Base-by-base conservation (phyloP, 176 grass and related monocot genomes). In the Chrysopogon serrulatus region DNA sequence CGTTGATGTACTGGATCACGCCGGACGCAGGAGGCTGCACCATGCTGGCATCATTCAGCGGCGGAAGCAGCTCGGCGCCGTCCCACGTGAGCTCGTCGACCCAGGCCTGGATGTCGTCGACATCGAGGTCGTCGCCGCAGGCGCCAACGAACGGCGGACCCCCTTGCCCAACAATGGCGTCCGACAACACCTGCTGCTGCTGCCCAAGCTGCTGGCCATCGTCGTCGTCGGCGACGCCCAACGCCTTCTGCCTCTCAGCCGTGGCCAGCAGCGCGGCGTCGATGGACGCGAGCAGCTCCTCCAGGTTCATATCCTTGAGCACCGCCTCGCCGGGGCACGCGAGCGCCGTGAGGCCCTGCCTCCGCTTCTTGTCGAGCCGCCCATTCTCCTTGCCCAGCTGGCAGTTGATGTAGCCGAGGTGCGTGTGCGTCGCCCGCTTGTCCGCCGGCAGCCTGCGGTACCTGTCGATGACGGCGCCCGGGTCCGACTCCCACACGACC, bases 281-380 rank as follows among this genome's bases (percentile, higher is more conserved):
- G 56, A 90, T 21, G 79, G 44, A 71, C 15, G 0, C 43, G 83
- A 90, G 83, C 56, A 86, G 27, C 72, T 77, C 43, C 8, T 56
- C 53, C 43, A 31, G 16, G 27, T 74, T 26, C 83, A 78, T 43
- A 23, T 4, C 35, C 53, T 41, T 0, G 21, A 78, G 12, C 43
- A 1, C 18, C 65, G 64, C 31, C 33, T 26, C 51, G 19, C 35
- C 34, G 12, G 12, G 26, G 6, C 65, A 78, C 12, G 26, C 33
- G 56, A 82, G 65, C 56, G 17, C 43, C 35, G 1, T 2, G 72
- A 73, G 78, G 0, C 78, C 72, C 2, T 18, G 27, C 33, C 33
- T 26, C 21, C 30, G 42, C 83, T 19, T 11, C 83, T 0, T 32
- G 83, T 44, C 83, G 63, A 90, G 78, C 72, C 36, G 73, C 7